Conservation (phyloP, 2,329 filamentous ascomycete species). For the Pyrenochaeta sp. region DNA sequence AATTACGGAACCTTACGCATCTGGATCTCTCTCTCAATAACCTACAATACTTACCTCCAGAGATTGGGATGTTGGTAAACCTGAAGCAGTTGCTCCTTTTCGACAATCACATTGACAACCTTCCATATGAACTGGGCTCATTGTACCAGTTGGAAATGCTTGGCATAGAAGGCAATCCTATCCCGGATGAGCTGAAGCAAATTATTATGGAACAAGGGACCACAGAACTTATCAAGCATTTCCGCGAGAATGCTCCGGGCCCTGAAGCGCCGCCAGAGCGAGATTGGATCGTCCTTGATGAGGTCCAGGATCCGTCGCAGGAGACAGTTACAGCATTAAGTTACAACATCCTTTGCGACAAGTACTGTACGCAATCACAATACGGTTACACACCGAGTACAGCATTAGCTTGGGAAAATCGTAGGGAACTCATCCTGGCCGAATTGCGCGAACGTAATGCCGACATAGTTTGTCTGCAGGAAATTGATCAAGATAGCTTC, state of each 20-base stretch:
- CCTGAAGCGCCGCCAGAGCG: constrained; percentile 79
- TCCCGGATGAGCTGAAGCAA: constrained; percentile 78
- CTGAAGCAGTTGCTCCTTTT: constrained; percentile 86
- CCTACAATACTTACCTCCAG: constrained; percentile 80
- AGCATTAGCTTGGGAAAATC: constrained; percentile 86
- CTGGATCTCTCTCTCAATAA: constrained; percentile 92
- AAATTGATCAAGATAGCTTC: constrained; percentile 91
- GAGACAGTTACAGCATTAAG: constrained; percentile 85
- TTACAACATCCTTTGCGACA: constrained; percentile 96
- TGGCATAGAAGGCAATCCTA: constrained; percentile 89
- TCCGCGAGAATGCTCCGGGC: constrained; percentile 84
- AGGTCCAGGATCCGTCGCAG: constrained; percentile 57
- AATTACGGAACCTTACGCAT: constrained; percentile 80
- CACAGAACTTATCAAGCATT: constrained; percentile 79
- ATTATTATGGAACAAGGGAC: constrained; percentile 89
- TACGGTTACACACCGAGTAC: constrained; percentile 91
- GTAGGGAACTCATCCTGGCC: constrained; percentile 81
- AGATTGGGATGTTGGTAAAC: constrained; percentile 97
- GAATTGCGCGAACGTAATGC: constrained; percentile 82
- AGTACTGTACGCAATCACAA: constrained; percentile 82
- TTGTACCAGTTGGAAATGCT: constrained; percentile 88
- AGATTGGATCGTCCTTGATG: constrained; percentile 78
- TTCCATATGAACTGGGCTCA: constrained; percentile 88
- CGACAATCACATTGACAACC: constrained; percentile 83
- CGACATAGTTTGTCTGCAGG: constrained; percentile 92